A percentile compares a stretch with the other conserved stretches of the same genome.
phyloP scores from a whole-genome alignment of 2,329 filamentous ascomycete genomes.

The Orbilia brochopaga region DNA sequence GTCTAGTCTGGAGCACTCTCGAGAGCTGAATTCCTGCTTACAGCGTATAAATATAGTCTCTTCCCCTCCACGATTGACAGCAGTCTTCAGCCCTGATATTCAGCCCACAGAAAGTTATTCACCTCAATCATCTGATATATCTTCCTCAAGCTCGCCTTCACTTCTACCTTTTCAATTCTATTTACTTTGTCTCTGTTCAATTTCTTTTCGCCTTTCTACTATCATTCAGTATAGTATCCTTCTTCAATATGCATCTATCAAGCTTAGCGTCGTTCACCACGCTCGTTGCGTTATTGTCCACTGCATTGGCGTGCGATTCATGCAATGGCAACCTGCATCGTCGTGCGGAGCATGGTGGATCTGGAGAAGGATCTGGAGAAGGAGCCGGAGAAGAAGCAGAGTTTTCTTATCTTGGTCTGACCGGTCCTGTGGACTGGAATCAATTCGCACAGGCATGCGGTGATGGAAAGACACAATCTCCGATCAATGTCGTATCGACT shows the following conservation, averaged over 20 bases:
- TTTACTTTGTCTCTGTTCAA: background rate
- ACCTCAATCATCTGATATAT: background rate
- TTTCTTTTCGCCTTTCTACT: background rate
- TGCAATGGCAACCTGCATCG: slow-evolving; percentile 36
- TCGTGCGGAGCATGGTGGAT: slow-evolving; percentile 32
- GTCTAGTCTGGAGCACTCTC: slow-evolving; percentile 1
- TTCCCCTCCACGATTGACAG: slow-evolving; percentile 26
- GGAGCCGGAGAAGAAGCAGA: slow-evolving; percentile 16
- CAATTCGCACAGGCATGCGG: slow-evolving; percentile 58
- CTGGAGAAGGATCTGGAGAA: slow-evolving; percentile 3
- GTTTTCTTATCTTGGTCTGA: slow-evolving; percentile 46
- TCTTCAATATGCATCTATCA: slow-evolving; percentile 35
- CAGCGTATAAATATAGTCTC: slow-evolving; percentile 43
- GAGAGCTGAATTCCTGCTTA: slow-evolving; percentile 31
- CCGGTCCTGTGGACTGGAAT: slow-evolving; percentile 45
- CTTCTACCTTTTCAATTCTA: background rate
- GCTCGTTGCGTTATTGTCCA: slow-evolving; percentile 20
- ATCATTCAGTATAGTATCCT: slow-evolving; percentile 5
- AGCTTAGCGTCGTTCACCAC: slow-evolving; percentile 33
- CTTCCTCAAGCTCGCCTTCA: background rate
- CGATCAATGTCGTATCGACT: slow-evolving; percentile 63
- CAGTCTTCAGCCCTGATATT: background rate
- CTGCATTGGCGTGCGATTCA: slow-evolving; percentile 36
- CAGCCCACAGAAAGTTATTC: background rate
- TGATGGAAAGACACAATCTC: slow-evolving; percentile 63